Evolutionary conservation across 1,284 basidiomycete genomes (phyloP), one percentile per base, ranked within the genome.

Genomic region (Rhizopogon hawkerae): DNA sequence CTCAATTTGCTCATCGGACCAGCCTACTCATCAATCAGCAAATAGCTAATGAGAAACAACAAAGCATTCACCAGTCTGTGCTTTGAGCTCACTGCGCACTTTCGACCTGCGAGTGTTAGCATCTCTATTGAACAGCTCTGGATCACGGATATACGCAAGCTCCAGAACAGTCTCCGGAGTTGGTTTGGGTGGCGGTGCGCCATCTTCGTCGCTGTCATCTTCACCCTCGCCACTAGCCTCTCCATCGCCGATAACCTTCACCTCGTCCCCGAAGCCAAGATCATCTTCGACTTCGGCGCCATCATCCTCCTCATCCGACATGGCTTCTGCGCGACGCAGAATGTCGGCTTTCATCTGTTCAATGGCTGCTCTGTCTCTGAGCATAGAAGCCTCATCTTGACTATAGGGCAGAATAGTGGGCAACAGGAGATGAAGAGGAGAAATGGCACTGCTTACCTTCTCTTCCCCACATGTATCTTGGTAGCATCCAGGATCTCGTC

Each of bases 341-440:
- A 92, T 91, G 50, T 84, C 83, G 0, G 79, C 79, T 59, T 92
- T 91, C 75, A 92, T 83, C 57, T 83, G 74, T 39, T 84, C 82
- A 3, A 83, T 76, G 57, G 83, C 81, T 1, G 74, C 68, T 3
- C 75, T 73, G 56, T 89, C 85, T 29, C 74, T 68, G 1, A 78
- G 59, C 6, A 81, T 61, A 8, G 67, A 60, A 18, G 65, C 56
- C 2, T 71, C 72, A 26, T 76, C 69, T 47, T 73, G 70, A 21
- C 78, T 84, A 36, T 52, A 54, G 42, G 35, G 31, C 14, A 44
- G 7, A 38, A 13, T 2, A 26, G 23, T 52, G 0, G 47, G 52
- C 35, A 60, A 54, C 24, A 49, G 44, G 33, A 53, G 38, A 44
- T 56, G 36, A 21, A 46, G 21, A 36, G 26, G 37, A 31, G 46